Conservation (phyloP, 2,329 filamentous ascomycete species). For the Mariannaea elegans region DNA sequence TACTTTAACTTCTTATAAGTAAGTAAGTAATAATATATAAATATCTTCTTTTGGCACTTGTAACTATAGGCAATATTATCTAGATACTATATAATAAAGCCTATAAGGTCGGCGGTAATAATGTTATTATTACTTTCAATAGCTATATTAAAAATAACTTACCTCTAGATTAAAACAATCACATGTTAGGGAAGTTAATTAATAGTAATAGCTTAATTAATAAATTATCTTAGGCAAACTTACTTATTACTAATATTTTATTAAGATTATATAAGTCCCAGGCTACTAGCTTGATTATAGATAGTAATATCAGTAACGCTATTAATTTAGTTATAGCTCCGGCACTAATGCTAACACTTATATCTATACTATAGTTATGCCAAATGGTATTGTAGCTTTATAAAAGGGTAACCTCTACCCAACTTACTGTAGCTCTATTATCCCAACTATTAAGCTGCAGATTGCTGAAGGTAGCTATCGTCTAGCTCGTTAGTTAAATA, state of each 20-base stretch:
- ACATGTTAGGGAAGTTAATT: slow-evolving; percentile 59
- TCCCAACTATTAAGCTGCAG: slow-evolving; percentile 52
- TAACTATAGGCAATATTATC: slow-evolving; percentile 59
- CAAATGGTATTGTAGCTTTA: slow-evolving; percentile 47
- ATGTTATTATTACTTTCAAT: slow-evolving; percentile 62
- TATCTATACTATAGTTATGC: slow-evolving; percentile 54
- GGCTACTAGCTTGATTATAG: slow-evolving; percentile 47
- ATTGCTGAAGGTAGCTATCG: slow-evolving; percentile 56
- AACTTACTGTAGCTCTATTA: slow-evolving; percentile 49
- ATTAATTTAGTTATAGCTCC: slow-evolving; percentile 47
- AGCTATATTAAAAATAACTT: slow-evolving; percentile 61
- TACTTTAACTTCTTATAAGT: no score
- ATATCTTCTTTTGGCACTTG: not conserved
- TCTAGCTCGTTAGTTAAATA: slow-evolving; percentile 1
- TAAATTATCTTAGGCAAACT: slow-evolving; percentile 51
- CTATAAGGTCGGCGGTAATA: slow-evolving; percentile 61
- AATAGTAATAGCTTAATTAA: slow-evolving; percentile 47
- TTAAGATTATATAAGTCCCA: slow-evolving; percentile 47
- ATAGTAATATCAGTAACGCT: slow-evolving; percentile 44
- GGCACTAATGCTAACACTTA: slow-evolving; percentile 52
- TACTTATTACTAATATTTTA: slow-evolving; percentile 47
- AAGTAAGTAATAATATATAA: no score
- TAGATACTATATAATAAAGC: slow-evolving; percentile 64
- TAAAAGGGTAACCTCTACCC: slow-evolving; percentile 51
- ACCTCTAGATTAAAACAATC: slow-evolving; percentile 69